Evolutionary conservation across 2,329 filamentous ascomycete species (phyloP).

Genomic region (Colletotrichum paranaense): DNA sequence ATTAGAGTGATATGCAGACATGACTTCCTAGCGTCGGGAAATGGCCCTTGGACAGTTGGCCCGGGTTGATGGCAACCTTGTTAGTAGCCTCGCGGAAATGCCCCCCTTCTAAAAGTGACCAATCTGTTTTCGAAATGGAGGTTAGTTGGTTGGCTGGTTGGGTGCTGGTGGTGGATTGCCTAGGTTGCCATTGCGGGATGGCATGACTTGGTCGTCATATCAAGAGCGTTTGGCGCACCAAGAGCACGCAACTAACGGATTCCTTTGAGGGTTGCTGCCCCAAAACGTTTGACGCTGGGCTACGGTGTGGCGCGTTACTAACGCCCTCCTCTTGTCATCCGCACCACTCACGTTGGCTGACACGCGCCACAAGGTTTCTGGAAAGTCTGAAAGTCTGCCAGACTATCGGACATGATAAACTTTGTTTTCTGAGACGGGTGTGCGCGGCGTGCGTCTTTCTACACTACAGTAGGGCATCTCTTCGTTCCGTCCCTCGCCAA

Average conservation of each 20-base stretch:
- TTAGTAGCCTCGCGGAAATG: neutral
- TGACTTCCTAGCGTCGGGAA: neutral
- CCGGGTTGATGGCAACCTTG: neutral
- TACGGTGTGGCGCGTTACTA: slow-evolving; percentile 29
- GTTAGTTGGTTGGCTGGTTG: neutral
- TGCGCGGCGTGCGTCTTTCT: too few species aligned
- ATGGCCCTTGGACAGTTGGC: neutral
- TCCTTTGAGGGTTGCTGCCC: neutral
- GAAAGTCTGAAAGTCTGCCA: neutral
- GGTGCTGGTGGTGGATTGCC: neutral
- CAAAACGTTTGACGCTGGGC: slow-evolving; percentile 16
- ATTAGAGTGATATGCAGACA: neutral
- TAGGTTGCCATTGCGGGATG: neutral
- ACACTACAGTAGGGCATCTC: neutral
- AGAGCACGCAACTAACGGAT: neutral
- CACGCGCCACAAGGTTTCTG: slow-evolving; percentile 1
- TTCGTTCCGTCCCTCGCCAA: neutral
- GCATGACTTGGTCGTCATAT: slow-evolving; percentile 5
- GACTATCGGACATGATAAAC: slow-evolving; percentile 16
- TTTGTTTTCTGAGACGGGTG: slow-evolving; percentile 2
- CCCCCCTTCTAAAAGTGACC: neutral
- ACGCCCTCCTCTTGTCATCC: slow-evolving; percentile 16
- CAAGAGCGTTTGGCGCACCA: neutral
- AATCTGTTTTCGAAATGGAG: neutral
- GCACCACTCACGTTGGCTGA: slow-evolving; percentile 13